Percentiles rank a stretch among this genome's conserved stretches.
These are phyloP conservation scores for Lobosporangium transversale DNA, from an alignment of 192 early-diverging fungal genomes.

Conservation along the genomic window DNA sequence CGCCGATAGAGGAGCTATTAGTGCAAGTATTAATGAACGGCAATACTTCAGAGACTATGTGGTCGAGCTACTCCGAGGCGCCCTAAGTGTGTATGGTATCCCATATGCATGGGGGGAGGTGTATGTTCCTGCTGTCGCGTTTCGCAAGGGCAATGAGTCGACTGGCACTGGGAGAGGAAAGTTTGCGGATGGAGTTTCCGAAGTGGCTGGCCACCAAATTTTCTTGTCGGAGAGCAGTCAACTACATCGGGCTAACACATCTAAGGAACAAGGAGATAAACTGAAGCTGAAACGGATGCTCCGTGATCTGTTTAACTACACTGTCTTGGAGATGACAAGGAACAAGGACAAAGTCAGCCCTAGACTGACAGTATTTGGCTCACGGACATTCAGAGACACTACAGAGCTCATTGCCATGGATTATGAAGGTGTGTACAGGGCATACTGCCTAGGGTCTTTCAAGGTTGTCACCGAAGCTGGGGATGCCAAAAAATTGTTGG, in stretches of 20 bases:
- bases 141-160: slow-evolving; percentile 10
- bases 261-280: slow-evolving; percentile 31
- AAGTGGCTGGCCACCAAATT: slow-evolving; percentile 21
- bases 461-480: slow-evolving; percentile 4
- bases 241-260: slow-evolving; percentile 10
- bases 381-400: slow-evolving; percentile 27
- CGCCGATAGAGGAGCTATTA: slow-evolving; percentile 8
- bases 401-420: slow-evolving; percentile 33
- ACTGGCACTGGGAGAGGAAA: slow-evolving; percentile 22
- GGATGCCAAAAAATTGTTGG: slow-evolving; percentile 15
- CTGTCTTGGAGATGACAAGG: slow-evolving; percentile 24
- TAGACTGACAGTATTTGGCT: slow-evolving; percentile 19
- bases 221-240: slow-evolving; percentile 24
- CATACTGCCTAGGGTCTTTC: slow-evolving; percentile 26
- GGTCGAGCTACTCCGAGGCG: slow-evolving; percentile 28
- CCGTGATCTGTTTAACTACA: slow-evolving; percentile 24
- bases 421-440: slow-evolving; percentile 27
- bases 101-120: slow-evolving; percentile 22
- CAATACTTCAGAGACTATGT: slow-evolving; percentile 29
- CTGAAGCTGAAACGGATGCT: slow-evolving; percentile 32
- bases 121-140: slow-evolving; percentile 28
- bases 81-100: slow-evolving; percentile 9
- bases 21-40: slow-evolving; percentile 18
- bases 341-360: slow-evolving; percentile 18
- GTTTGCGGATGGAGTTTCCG: slow-evolving; percentile 28